A percentile compares a stretch with the other conserved stretches of the same genome.
Evolutionary conservation across 768 basidiomycete genomes (phyloP).

Genomic region (Tylopilus sp.): DNA sequence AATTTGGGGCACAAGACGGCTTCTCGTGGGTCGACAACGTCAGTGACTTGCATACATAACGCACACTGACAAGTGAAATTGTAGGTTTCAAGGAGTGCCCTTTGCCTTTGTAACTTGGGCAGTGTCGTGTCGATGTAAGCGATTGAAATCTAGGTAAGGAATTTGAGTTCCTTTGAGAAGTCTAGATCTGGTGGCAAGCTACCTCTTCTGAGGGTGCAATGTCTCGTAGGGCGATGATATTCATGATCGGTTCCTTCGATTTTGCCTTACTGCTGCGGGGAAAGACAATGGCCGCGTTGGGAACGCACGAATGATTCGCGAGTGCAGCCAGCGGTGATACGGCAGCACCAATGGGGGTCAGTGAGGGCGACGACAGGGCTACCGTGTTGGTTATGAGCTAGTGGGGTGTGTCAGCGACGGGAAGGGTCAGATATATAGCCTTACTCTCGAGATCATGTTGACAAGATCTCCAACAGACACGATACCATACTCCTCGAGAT

Average conservation of each 20-base stretch:
- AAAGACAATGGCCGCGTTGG: constrained; percentile 91
- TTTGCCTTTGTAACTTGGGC: constrained; percentile 52
- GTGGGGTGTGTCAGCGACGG: neutral
- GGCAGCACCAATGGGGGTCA: constrained; percentile 81
- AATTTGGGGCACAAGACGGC: constrained; percentile 64
- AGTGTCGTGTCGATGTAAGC: constrained; percentile 85
- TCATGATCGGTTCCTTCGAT: constrained; percentile 57
- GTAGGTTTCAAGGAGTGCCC: constrained; percentile 66
- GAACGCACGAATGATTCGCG: constrained; percentile 85
- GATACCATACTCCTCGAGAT: constrained; percentile 57
- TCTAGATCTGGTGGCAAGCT: neutral
- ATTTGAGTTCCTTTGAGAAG: neutral
- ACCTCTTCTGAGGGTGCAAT: constrained; percentile 74
- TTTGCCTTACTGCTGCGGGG: constrained; percentile 47
- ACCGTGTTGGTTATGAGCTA: constrained; percentile 94
- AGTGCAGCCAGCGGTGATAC: constrained; percentile 78
- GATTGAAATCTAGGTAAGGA: constrained; percentile 57
- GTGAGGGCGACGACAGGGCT: constrained; percentile 71
- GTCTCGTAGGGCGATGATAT: constrained; percentile 66
- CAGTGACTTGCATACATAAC: constrained; percentile 41
- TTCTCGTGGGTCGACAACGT: constrained; percentile 58
- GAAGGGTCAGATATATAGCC: constrained; percentile 11
- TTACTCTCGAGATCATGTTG: constrained; percentile 67
- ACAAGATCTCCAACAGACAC: constrained; percentile 60
- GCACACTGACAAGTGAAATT: constrained; percentile 70